Percentiles rank a stretch among this genome's conserved stretches.
Evolutionary conservation across 441 rosid genomes (phyloP).

Genomic region (Oxalis stricta): DNA sequence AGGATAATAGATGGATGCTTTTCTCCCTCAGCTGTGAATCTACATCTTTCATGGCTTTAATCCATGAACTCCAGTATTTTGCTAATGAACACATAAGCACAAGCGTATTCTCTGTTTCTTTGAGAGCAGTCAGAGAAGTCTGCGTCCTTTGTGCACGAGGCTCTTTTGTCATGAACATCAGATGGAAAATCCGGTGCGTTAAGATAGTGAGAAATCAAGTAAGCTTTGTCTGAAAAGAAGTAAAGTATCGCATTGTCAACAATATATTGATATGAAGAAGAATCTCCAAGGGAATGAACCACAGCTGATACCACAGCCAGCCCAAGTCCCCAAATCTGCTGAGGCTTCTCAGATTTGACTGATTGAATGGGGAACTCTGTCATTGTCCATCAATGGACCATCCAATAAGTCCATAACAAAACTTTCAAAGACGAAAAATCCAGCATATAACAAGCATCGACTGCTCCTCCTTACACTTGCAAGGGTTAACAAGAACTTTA

Average conservation of each 20-base stretch:
- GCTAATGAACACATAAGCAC: conserved; percentile 67
- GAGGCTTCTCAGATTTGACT: conserved; percentile 46
- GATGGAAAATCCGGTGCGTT: conserved; percentile 62
- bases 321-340: conserved; percentile 69
- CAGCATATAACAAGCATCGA: conserved; percentile 71
- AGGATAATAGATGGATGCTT: conserved; percentile 78
- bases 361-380: conserved; percentile 14
- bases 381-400: conserved; percentile 22
- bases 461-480: conserved; percentile 74
- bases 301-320: conserved; percentile 76
- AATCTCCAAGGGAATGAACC: conserved; percentile 59
- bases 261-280: conserved; percentile 28
- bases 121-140: conserved; percentile 57
- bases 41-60: conserved; percentile 56
- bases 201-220: conserved; percentile 54
- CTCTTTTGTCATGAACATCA: conserved; percentile 50
- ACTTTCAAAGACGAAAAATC: conserved; percentile 59
- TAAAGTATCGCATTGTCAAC: conserved; percentile 54
- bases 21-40: conserved; percentile 72
- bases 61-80: conserved; percentile 63
- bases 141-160: conserved; percentile 42
- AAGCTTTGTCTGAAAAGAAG: conserved; percentile 62
- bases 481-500: conserved; percentile 71
- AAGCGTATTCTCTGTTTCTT: conserved; percentile 83
- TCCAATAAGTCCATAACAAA: conserved; percentile 36